A percentile compares a stretch with the other conserved stretches of the same genome.
Conservation (phyloP, 352 stramenopile species). For the Nothophytophthora sp. region DNA sequence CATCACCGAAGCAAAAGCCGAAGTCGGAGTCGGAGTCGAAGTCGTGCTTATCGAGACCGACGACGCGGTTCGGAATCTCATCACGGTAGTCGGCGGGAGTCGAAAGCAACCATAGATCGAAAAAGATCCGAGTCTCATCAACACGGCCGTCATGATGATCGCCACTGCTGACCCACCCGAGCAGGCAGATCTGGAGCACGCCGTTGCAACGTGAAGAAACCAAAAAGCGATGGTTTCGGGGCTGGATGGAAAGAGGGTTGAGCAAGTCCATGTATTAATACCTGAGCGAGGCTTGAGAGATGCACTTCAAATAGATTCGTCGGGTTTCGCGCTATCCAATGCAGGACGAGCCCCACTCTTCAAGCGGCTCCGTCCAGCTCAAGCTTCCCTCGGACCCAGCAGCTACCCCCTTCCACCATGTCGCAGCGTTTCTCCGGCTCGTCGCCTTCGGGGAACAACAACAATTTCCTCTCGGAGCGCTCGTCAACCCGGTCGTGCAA, state of each 20-base stretch:
- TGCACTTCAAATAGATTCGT: slow-evolving; percentile 16
- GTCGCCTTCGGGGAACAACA: slow-evolving; percentile 34
- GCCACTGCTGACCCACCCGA: slow-evolving; percentile 5
- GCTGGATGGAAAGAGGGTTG: no score
- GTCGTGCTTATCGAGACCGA: background rate
- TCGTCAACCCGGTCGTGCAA: slow-evolving; percentile 44
- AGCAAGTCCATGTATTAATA: slow-evolving; percentile 20
- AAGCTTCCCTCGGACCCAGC: slow-evolving; percentile 3
- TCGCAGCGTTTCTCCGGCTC: slow-evolving; percentile 8
- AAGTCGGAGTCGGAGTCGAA: slow-evolving; percentile 21
- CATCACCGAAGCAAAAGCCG: slow-evolving; percentile 5
- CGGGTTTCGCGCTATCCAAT: background rate
- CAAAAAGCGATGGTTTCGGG: slow-evolving; percentile 18
- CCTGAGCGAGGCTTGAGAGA: background rate
- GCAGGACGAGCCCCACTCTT: slow-evolving; percentile 2
- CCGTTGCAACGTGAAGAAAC: slow-evolving; percentile 3
- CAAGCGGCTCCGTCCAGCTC: slow-evolving; percentile 6
- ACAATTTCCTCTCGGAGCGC: slow-evolving; percentile 48
- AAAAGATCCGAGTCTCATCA: background rate
- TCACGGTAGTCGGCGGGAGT: background rate
- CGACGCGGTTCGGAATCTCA: background rate
- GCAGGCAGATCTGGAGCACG: background rate
- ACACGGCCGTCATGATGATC: background rate
- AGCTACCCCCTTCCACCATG: slow-evolving; percentile 4
- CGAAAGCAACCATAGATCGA: slow-evolving; percentile 1